Base-by-base conservation (phyloP, 768 basidiomycete species). In the Tricholoma furcatifolium region DNA sequence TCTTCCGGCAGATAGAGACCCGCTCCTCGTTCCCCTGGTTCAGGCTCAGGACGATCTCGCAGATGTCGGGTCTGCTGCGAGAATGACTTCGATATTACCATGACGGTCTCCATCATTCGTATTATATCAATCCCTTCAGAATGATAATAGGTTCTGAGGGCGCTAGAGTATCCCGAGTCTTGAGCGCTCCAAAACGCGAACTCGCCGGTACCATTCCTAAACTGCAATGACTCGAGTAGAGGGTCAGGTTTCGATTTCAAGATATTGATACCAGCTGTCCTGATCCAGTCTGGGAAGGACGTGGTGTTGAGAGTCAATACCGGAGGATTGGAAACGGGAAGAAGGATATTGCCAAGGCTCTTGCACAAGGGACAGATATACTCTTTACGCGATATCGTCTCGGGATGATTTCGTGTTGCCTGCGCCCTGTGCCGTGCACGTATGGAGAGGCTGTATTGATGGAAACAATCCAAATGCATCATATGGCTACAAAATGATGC, bases 361-460 rank as follows among this genome's bases (percentile, higher is more conserved):
- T 98, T 98, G 76, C 97, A 99, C 4, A 99, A 73, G 1, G 97
- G 97, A 61, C 97, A 99, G 43, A 98, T 90, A 71, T 87, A 98
- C 63, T 99, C 97, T 60, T 89, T 88, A 36, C 97, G 81, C 14
- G 88, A 84, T n/a, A 94, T 92, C 61, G 85, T 89, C 66, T 98
- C 96, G 0, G 97, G 95, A 63, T 97, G 96, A 58, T 94, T 93
- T 35, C 97, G 76, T 6, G 93, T 93, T 5, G 90, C 84, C 60
- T 98, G 96, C 0, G 87, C 78, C 7, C 89, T 81, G 64, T 96
- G 93, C 11, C 95, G 87, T 56, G 89, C 86, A 41, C 91, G 81
- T 48, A 98, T 87, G 15, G 94, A 95, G 2, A 80, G 66, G 58
- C 83, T 93, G 68, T 98, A 98, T 2, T 87, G 87, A 44, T 88